Conservation (phyloP, 176 grass and related monocot genomes). For the Musa itinerans region DNA sequence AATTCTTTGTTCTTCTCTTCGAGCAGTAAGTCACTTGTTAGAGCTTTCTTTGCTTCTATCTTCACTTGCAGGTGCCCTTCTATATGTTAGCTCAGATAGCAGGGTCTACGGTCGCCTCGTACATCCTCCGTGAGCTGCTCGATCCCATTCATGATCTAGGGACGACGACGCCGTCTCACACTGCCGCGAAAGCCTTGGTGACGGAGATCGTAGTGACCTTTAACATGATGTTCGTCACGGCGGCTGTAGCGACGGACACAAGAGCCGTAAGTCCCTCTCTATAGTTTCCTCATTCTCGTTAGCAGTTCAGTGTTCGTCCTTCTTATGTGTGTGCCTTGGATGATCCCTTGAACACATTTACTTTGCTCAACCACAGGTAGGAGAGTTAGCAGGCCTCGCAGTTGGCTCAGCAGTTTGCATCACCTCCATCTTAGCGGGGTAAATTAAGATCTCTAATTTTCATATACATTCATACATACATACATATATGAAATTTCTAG, state of each 20-base stretch:
- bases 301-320: background rate
- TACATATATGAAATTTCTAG: too few species aligned
- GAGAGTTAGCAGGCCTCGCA: slow-evolving; percentile 91
- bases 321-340: background rate
- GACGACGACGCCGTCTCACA: slow-evolving; percentile 49
- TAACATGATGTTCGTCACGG: slow-evolving; percentile 98
- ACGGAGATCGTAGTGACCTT: slow-evolving; percentile 85
- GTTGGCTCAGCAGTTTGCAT: slow-evolving; percentile 95
- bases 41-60: too few species aligned
- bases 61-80: slow-evolving; percentile 68
- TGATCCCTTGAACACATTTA: background rate
- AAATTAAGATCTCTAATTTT: slow-evolving; percentile 15
- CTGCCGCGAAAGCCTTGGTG: slow-evolving; percentile 55
- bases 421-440: slow-evolving; percentile 97
- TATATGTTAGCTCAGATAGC: slow-evolving; percentile 90
- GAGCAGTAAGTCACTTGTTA: too few species aligned
- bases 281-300: too few species aligned
- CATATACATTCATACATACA: too few species aligned
- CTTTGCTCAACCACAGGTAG: slow-evolving; percentile 43
- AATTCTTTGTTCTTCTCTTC: too few species aligned
- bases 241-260: slow-evolving; percentile 79
- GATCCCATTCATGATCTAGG: slow-evolving; percentile 61
- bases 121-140: slow-evolving; percentile 65
- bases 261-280: slow-evolving; percentile 46
- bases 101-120: slow-evolving; percentile 56